Base-by-base conservation (phyloP, 148 eudicot genomes). In the Vaccinium myrtillus region DNA sequence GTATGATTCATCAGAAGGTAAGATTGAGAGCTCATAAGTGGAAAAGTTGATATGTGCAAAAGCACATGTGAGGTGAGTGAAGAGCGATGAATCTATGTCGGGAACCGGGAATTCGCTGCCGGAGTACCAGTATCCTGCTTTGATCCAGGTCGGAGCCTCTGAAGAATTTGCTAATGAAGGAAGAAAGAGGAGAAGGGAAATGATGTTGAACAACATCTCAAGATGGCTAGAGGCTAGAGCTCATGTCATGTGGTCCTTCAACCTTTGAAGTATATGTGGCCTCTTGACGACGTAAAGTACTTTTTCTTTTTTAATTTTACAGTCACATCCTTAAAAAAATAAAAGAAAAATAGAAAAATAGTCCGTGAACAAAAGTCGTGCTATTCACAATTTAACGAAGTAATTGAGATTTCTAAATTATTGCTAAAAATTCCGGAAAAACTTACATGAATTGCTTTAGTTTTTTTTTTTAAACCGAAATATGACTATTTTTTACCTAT, bases 1-100 rank as follows among this genome's bases (percentile, higher is more conserved):
- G 69, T 69, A 85, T 25, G 75, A 58, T 79, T 82, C 87, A 74
- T 85, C 85, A 7, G 85, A 71, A n/a, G 75, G n/a, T 6, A 11
- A 1, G 25, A 87, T 51, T 5, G 43, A 84, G 48, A 87, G 61
- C 83, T 85, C 81, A 48, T 82, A 79, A 11, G 73, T 82, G 32
- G 87, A 85, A 23, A 80, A 82, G 79, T 87, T 82, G 46, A 87
- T 79, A 43, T 73, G 23, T n/a, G 85, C 85, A 53, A 82, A 85
- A 43, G 87, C 87, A 46, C 83, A 85, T n/a, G 55, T 48, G 8
- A 87, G 85, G 75, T 87, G 89, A 2, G 89, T 87, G 65, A 85
- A 87, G n/a, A 87, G 77, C 23, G 83, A 77, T 2, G 89, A 85
- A 61, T 87, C 83, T 65, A 87, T 87, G 67, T 87, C 85, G 11